These are phyloP conservation scores for Hemisphaericaspora lyxosophila DNA, from an alignment of 1,139 yeast species.

Conservation along the genomic window DNA sequence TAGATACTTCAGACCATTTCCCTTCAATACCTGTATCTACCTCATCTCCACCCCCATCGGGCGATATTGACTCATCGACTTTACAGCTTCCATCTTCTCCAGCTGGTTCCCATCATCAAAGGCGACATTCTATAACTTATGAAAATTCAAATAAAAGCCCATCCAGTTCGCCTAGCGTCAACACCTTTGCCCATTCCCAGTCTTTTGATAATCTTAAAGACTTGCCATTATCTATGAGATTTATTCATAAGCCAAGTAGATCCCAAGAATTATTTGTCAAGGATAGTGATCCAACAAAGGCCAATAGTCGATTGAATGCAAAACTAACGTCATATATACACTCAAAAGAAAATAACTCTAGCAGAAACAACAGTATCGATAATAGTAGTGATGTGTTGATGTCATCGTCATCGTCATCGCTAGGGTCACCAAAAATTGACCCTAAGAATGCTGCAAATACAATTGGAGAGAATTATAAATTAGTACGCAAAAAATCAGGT, in stretches of 20 bases:
- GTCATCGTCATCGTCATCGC: slow-evolving; percentile 11
- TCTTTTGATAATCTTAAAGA: slow-evolving; percentile 11
- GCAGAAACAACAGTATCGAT: slow-evolving; percentile 4
- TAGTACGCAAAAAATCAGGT: slow-evolving; percentile 75
- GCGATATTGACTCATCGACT: neutral
- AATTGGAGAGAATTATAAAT: slow-evolving; percentile 19
- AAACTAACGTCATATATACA: slow-evolving; percentile 11
- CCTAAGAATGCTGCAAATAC: slow-evolving; percentile 9
- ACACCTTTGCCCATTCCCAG: slow-evolving; percentile 3
- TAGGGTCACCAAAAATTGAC: slow-evolving; percentile 6
- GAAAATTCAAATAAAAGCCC: slow-evolving; percentile 3
- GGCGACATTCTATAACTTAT: slow-evolving; percentile 14
- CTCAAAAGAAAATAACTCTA: slow-evolving; percentile 1
- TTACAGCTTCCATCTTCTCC: neutral
- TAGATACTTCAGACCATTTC: neutral
- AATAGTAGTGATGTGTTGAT: slow-evolving; percentile 5
- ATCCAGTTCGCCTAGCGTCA: neutral
- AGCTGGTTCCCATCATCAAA: slow-evolving; percentile 7
- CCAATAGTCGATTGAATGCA: slow-evolving; percentile 30
- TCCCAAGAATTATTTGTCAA: slow-evolving; percentile 31
- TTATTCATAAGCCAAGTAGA: slow-evolving; percentile 44
- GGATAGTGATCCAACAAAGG: slow-evolving; percentile 36
- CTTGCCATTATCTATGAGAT: slow-evolving; percentile 36
- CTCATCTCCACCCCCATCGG: slow-evolving; percentile 3
- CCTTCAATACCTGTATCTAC: slow-evolving; percentile 1